phyloP scores from a whole-genome alignment of 2,329 filamentous ascomycete genomes.

The Stagonosporopsis tanaceti region DNA sequence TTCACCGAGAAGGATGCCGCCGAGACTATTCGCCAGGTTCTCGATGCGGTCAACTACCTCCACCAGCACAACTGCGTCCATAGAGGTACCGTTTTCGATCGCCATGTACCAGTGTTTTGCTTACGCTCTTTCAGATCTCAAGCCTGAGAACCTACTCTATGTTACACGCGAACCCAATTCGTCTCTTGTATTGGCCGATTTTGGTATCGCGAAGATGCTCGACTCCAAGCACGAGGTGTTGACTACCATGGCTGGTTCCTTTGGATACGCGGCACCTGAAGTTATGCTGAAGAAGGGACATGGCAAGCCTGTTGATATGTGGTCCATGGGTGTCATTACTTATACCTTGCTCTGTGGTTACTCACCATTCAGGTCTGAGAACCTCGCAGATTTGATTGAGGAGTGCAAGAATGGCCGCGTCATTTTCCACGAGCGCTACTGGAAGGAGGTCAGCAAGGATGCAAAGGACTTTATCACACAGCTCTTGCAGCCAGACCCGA shows the following conservation, averaged over 20 bases:
- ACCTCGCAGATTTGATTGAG: conserved; percentile 88
- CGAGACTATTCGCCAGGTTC: conserved; percentile 91
- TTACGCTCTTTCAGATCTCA: conserved; percentile 73
- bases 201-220: conserved; percentile 98
- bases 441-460: conserved; percentile 95
- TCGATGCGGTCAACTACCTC: conserved; percentile 92
- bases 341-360: conserved; percentile 98
- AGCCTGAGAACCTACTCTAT: conserved; percentile 97
- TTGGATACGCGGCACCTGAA: conserved; percentile 96
- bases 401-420: conserved; percentile 87
- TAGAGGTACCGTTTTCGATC: conserved; percentile 68
- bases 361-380: conserved; percentile 96
- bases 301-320: conserved; percentile 98
- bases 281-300: conserved; percentile 98
- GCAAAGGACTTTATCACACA: conserved; percentile 92
- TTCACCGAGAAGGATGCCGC: conserved; percentile 99
- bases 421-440: conserved; percentile 96
- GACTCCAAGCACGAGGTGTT: conserved; percentile 89
- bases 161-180: conserved; percentile 80
- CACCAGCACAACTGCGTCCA: conserved; percentile 96
- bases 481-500: conserved; percentile 80
- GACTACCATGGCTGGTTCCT: conserved; percentile 98
- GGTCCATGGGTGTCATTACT: conserved; percentile 98
- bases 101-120: conserved; percentile 6
- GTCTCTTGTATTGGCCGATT: conserved; percentile 91